These are phyloP conservation scores for Cystobasidium pallidum DNA, from an alignment of 1,284 basidiomycete species.

Conservation along the genomic window DNA sequence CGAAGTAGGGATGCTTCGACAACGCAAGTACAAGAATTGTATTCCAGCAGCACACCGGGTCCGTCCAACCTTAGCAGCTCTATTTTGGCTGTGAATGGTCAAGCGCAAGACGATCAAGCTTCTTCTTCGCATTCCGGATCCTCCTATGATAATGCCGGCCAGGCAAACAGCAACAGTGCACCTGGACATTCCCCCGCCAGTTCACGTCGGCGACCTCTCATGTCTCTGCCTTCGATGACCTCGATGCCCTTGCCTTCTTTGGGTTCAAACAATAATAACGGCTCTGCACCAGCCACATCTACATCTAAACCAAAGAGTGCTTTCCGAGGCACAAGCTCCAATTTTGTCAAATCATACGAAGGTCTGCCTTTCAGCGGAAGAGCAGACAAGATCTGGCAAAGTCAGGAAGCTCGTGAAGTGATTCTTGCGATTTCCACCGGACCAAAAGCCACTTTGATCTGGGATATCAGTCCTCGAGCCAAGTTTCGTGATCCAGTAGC, in stretches of 20 bases:
- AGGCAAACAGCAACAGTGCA: slow-evolving; percentile 6
- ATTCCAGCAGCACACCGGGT: not conserved
- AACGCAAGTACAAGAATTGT: not conserved
- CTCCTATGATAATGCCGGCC: slow-evolving; percentile 19
- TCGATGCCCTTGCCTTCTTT: slow-evolving; percentile 25
- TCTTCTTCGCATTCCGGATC: slow-evolving; percentile 34
- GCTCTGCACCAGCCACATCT: slow-evolving; percentile 10
- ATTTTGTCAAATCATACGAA: slow-evolving; percentile 48
- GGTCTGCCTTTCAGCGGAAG: slow-evolving; percentile 46
- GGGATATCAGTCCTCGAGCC: slow-evolving; percentile 34
- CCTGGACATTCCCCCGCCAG: slow-evolving; percentile 7
- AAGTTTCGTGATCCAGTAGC: slow-evolving; percentile 69
- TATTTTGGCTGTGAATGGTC: slow-evolving; percentile 1
- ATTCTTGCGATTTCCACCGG: slow-evolving; percentile 46
- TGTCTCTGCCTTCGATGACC: slow-evolving; percentile 36
- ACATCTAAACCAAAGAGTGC: slow-evolving; percentile 46
- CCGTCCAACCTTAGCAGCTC: slow-evolving; percentile 4
- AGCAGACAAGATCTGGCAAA: slow-evolving; percentile 45
- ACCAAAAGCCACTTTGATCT: slow-evolving; percentile 28
- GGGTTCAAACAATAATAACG: not conserved
- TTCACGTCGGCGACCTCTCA: slow-evolving; percentile 21
- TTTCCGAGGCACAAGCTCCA: slow-evolving; percentile 49
- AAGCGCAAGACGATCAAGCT: slow-evolving; percentile 12
- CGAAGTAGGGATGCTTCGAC: slow-evolving; percentile 23
- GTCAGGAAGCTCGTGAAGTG: slow-evolving; percentile 63